Evolutionary conservation across 192 early-diverging fungal species (phyloP).

Genomic region (Spizellomyces punctatus): DNA sequence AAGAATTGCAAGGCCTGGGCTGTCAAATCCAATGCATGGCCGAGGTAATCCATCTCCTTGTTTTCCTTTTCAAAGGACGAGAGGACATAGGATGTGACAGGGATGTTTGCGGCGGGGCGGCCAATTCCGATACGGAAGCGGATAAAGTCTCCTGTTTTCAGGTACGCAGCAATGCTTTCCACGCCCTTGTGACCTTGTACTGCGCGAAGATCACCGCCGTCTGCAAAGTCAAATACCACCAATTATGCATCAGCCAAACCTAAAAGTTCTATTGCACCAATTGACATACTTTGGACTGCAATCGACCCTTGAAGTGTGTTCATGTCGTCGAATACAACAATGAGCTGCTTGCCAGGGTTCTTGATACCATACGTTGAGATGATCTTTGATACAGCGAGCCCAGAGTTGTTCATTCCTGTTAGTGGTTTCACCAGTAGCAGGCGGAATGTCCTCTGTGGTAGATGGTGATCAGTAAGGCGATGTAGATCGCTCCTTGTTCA

Average conservation of each 20-base stretch:
- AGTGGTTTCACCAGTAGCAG: conserved; percentile 60
- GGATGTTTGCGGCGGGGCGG: conserved; percentile 39
- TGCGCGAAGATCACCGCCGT: conserved; percentile 47
- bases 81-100: conserved; percentile 53
- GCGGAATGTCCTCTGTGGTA: conserved; percentile 44
- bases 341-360: conserved; percentile 50
- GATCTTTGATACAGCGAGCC: conserved; percentile 54
- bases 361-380: conserved; percentile 49
- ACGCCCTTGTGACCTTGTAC: conserved; percentile 58
- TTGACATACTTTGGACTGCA: conserved; percentile 53
- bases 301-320: conserved; percentile 60
- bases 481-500: too few species aligned
- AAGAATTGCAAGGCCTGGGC: conserved; percentile 59
- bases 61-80: conserved; percentile 48
- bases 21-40: conserved; percentile 51
- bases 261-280: background rate
- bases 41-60: conserved; percentile 65
- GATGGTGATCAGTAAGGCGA: background rate
- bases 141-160: conserved; percentile 55
- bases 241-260: background rate
- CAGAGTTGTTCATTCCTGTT: conserved; percentile 59
- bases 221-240: conserved; percentile 2
- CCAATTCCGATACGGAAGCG: conserved; percentile 63
- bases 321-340: conserved; percentile 63
- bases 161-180: conserved; percentile 45